A percentile compares a stretch with the other conserved stretches of the same genome.
Conservation (phyloP, 306 rosid species). For the Cicer judaicum region DNA sequence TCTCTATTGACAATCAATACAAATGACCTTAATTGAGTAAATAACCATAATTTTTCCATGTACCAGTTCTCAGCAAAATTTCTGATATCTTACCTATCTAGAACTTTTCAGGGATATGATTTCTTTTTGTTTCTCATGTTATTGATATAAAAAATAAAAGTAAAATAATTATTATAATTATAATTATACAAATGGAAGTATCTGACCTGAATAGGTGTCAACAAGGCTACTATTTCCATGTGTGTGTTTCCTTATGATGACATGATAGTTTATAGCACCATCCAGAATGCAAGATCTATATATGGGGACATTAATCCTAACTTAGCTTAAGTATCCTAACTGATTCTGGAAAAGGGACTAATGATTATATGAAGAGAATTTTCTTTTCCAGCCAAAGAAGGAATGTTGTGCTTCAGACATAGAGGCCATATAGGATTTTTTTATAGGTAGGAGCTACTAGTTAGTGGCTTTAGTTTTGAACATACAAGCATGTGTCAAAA, state of each 20-base stretch:
- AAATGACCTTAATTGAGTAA: background rate
- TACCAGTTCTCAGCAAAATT: background rate
- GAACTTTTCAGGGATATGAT: background rate
- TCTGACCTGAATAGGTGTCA: no score
- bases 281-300: no score
- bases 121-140: background rate
- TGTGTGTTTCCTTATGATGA: no score
- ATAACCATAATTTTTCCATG: conserved; percentile 2
- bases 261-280: no score
- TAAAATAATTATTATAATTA: no score
- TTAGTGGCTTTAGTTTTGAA: background rate
- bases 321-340: background rate
- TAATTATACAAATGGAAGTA: no score
- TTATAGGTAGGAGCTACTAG: background rate
- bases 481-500: background rate
- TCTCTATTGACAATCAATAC: background rate
- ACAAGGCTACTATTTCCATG: no score
- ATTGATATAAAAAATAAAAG: no score
- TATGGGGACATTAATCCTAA: no score
- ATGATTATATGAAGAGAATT: conserved; percentile 8
- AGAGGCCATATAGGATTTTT: background rate
- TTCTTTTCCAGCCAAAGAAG: conserved; percentile 3
- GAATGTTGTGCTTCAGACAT: conserved; percentile 2
- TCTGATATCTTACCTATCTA: background rate
- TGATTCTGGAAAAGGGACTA: background rate